Evolutionary conservation across 805 yeast species (phyloP).

Genomic region (Candida jianshihensis): DNA sequence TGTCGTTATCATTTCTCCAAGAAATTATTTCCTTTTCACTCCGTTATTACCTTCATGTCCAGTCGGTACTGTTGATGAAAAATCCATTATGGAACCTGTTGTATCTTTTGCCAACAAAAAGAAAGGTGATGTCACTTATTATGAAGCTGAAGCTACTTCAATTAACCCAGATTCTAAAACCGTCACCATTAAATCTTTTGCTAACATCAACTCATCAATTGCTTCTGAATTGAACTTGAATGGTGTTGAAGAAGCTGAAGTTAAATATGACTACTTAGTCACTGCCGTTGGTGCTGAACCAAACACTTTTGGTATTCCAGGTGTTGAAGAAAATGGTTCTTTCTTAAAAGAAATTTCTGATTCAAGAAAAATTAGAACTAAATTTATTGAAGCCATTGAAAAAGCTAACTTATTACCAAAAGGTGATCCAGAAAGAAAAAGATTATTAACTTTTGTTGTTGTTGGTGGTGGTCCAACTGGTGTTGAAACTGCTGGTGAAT

Average conservation of each 20-base stretch:
- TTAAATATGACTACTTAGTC: constrained; percentile 74
- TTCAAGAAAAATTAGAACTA: constrained; percentile 73
- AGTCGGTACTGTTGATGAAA: constrained; percentile 83
- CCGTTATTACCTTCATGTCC: constrained; percentile 91
- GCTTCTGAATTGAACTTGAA: constrained; percentile 26
- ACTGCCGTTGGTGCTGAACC: constrained; percentile 93
- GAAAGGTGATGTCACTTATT: constrained; percentile 71
- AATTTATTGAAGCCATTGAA: constrained; percentile 81
- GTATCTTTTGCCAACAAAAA: constrained; percentile 76
- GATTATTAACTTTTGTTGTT: constrained; percentile 79
- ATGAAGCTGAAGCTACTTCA: constrained; percentile 85
- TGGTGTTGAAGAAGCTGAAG: constrained; percentile 35
- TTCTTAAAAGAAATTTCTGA: constrained; percentile 87
- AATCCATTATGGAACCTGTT: constrained; percentile 92
- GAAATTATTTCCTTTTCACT: constrained; percentile 90
- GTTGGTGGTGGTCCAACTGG: constrained; percentile 99
- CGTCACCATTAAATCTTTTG: constrained; percentile 48
- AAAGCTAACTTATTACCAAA: constrained; percentile 80
- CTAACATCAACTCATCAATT: constrained; percentile 30
- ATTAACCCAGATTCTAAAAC: constrained; percentile 72
- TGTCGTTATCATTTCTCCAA: constrained; percentile 84
- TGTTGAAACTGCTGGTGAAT: constrained; percentile 94
- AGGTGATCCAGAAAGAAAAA: constrained; percentile 72
- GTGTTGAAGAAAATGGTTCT: constrained; percentile 76
- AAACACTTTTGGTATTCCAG: constrained; percentile 89